Evolutionary conservation across 2,329 filamentous ascomycete species (phyloP).

Genomic region (Tolypocladium guangdongense): DNA sequence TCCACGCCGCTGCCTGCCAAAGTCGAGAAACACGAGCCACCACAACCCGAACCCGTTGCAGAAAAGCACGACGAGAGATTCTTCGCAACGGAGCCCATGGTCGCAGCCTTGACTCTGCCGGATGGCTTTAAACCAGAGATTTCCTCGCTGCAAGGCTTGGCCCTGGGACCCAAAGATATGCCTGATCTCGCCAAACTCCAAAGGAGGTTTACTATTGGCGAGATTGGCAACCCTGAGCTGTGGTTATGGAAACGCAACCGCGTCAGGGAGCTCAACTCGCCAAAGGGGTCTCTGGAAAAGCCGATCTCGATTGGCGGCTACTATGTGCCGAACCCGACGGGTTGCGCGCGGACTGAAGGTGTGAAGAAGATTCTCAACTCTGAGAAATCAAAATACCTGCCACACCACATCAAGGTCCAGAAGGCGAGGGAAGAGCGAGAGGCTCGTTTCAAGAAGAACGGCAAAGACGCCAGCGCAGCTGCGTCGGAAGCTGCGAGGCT

Average conservation of each 20-base stretch:
- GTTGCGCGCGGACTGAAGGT: slow-evolving; percentile 83
- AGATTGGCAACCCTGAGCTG: slow-evolving; percentile 38
- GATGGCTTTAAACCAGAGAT: slow-evolving; percentile 34
- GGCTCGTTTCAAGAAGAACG: slow-evolving; percentile 55
- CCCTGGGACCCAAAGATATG: slow-evolving; percentile 31
- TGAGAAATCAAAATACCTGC: slow-evolving; percentile 96
- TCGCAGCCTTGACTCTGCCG: slow-evolving; percentile 33
- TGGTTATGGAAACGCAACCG: slow-evolving; percentile 49
- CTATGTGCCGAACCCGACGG: slow-evolving; percentile 78
- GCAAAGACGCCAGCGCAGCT: slow-evolving; percentile 52
- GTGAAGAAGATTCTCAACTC: slow-evolving; percentile 93
- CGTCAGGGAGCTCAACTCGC: slow-evolving; percentile 42
- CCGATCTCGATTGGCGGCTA: slow-evolving; percentile 46
- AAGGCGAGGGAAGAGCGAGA: slow-evolving; percentile 87
- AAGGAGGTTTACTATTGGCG: slow-evolving; percentile 32
- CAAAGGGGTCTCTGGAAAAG: slow-evolving; percentile 12
- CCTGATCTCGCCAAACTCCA: slow-evolving; percentile 38
- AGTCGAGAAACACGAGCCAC: slow-evolving; percentile 11
- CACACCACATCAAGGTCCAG: slow-evolving; percentile 93
- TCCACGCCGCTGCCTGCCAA: slow-evolving; percentile 25
- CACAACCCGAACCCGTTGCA: slow-evolving; percentile 30
- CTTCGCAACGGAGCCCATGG: slow-evolving; percentile 36
- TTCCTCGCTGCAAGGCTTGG: slow-evolving; percentile 30
- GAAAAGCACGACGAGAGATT: slow-evolving; percentile 36
- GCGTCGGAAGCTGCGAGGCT: slow-evolving; percentile 63